Conservation (phyloP, 2,329 filamentous ascomycete species). For the Verticillium nubilum region DNA sequence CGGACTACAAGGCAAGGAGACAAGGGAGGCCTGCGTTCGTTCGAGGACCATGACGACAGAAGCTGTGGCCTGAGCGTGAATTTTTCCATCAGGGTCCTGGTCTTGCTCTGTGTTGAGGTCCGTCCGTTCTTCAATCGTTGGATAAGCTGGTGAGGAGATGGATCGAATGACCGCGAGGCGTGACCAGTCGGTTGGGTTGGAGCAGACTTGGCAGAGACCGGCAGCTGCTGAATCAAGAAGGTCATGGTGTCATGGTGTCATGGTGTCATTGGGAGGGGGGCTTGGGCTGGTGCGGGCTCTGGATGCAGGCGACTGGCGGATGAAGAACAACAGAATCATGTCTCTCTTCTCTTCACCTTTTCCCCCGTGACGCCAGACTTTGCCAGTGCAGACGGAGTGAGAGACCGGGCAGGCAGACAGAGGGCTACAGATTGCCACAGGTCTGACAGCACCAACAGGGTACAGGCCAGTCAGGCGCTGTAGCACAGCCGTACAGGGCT, state of each 20-base stretch:
- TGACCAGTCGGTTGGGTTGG: background rate
- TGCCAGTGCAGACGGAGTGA: too few species aligned
- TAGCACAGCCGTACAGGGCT: background rate
- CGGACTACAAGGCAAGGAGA: background rate
- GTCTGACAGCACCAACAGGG: background rate
- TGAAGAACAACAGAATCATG: background rate
- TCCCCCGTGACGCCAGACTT: too few species aligned
- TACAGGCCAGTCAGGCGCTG: background rate
- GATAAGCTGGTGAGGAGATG: too few species aligned
- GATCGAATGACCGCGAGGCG: background rate
- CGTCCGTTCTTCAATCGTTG: too few species aligned
- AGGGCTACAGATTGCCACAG: too few species aligned
- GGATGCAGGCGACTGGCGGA: too few species aligned
- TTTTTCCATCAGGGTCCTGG: too few species aligned
- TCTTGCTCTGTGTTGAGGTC: background rate
- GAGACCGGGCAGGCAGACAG: too few species aligned
- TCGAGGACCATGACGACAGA: background rate
- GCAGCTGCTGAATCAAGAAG: background rate
- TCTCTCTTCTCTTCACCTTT: background rate
- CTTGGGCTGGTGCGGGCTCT: background rate
- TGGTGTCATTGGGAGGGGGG: background rate
- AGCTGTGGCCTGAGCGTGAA: background rate
- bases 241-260: background rate
- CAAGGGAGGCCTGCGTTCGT: background rate
- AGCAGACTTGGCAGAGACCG: background rate